These are phyloP conservation scores for Fusarium sp. DNA, from an alignment of 2,329 filamentous ascomycete genomes.

Conservation along the genomic window DNA sequence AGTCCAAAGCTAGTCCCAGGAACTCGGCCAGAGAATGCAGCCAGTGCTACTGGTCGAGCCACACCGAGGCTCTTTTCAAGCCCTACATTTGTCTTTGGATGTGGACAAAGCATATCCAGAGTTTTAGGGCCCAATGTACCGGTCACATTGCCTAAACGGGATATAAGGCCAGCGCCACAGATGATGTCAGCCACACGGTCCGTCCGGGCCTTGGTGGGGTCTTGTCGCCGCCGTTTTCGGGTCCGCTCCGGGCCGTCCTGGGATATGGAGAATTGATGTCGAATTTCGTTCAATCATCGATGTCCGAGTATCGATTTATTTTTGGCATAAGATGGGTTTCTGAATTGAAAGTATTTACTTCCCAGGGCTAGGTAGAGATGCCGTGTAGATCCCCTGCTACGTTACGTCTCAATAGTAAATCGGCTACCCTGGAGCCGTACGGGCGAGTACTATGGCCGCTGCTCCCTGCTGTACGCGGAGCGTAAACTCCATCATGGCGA, in stretches of 20 bases:
- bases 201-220: conserved; percentile 34
- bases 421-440: conserved; percentile 24
- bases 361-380: not conserved
- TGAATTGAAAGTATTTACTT: not conserved
- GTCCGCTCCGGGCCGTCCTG: conserved; percentile 37
- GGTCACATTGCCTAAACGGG: conserved; percentile 31
- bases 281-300: conserved; percentile 15
- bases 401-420: not conserved
- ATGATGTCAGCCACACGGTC: conserved; percentile 36
- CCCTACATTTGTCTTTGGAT: not conserved
- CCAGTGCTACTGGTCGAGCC: not conserved
- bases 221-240: conserved; percentile 26
- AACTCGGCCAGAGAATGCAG: not conserved
- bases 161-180: conserved; percentile 11
- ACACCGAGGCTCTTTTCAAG: conserved; percentile 10
- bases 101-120: not conserved
- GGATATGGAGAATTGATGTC: conserved; percentile 9
- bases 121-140: conserved; percentile 9
- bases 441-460: not conserved
- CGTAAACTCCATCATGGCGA: conserved; percentile 15
- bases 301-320: conserved; percentile 24
- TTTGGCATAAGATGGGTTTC: conserved; percentile 26
- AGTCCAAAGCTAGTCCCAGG: not conserved
- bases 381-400: not conserved
- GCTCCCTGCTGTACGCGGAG: conserved; percentile 9